Base-by-base conservation (phyloP, 495 filamentous ascomycete genomes). In the Penicillium herquei region DNA sequence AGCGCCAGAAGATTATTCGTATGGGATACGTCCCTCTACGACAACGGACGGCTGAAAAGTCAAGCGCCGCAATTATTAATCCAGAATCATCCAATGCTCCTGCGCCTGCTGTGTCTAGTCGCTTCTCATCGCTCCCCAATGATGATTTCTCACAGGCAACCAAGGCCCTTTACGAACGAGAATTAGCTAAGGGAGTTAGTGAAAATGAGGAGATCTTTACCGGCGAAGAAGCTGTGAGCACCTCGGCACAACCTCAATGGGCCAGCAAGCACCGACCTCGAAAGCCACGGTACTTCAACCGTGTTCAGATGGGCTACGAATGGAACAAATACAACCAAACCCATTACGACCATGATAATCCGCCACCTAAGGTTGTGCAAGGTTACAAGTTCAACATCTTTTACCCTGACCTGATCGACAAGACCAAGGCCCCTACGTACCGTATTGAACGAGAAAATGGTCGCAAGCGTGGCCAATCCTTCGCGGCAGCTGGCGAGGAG, bases 321-420 rank as follows among this genome's bases (percentile, higher is more conserved):
- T 99, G 94, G 94, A 99, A 99, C 70, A 99, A 99, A 68, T 99
- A 99, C 78, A 99, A 99, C 64, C 94, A 99, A 72, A 99, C 94
- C 2, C 94, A 99, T 75, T 99, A 99, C 74, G 95, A 98, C 66
- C 93, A 97, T 70, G 95, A 98, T 64, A 96, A 99, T 62, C 94
- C 94, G 7, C 94, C 94, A 3, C 94, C 94, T 12, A 96, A 97
- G 71, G 94, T 98, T 17, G 94, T 98, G 43, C 94, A 98, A 71
- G 94, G 94, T 33, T 99, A 98, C 74, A 96, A 96, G 61, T 99
- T 99, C 79, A 99, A 98, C 71, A 95, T 99, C 42, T 98, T 99
- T 73, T 99, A 99, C 59, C 95, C 94, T 2, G 94, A 98, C 62
- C 82, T 98, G n/a, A 96, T 98, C 58, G 92, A 98, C 69, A 96